These are phyloP conservation scores for Vitis labrusca DNA, from an alignment of 164 flowering plant genomes.

Conservation along the genomic window DNA sequence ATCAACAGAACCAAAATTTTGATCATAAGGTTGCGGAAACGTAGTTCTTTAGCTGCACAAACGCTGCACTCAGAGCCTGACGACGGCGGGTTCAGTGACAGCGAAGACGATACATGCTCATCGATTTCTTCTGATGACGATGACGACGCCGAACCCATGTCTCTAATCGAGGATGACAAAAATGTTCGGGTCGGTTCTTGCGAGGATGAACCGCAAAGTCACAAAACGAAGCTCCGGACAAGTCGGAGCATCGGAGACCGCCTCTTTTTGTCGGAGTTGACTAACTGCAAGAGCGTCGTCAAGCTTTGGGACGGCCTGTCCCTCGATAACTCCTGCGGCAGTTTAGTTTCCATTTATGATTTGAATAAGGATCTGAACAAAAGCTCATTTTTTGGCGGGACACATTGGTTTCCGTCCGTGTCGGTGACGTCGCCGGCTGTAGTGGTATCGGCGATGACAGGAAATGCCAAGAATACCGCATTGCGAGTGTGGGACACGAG, in stretches of 20 bases:
- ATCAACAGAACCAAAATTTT: conserved; percentile 26
- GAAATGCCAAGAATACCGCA: conserved; percentile 7
- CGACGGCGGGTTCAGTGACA: conserved; percentile 3
- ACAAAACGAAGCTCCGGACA: conserved; percentile 28
- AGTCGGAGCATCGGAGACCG: conserved; percentile 25
- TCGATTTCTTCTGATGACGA: conserved; percentile 11
- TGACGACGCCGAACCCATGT: conserved; percentile 12
- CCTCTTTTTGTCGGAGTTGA: conserved; percentile 51
- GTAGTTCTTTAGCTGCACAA: not conserved
- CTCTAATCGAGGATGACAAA: conserved; percentile 18
- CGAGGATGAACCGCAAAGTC: conserved; percentile 19
- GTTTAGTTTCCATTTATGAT: conserved; percentile 41
- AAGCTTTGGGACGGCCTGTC: conserved; percentile 70
- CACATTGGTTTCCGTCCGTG: conserved; percentile 16
- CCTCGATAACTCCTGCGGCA: conserved; percentile 14
- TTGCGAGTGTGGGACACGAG: conserved; percentile 62
- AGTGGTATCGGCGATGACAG: conserved; percentile 37
- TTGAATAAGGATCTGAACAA: conserved; percentile 17
- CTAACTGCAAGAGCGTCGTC: conserved; percentile 57
- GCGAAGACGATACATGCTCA: conserved; percentile 5
- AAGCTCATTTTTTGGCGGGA: conserved; percentile 17
- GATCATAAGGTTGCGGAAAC: conserved; percentile 23
- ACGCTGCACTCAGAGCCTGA: conserved; percentile 7
- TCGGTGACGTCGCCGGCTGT: conserved; percentile 33
- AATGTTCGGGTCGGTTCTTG: conserved; percentile 25